Conservation (phyloP, 768 basidiomycete species). For the Inosperma sp. region DNA sequence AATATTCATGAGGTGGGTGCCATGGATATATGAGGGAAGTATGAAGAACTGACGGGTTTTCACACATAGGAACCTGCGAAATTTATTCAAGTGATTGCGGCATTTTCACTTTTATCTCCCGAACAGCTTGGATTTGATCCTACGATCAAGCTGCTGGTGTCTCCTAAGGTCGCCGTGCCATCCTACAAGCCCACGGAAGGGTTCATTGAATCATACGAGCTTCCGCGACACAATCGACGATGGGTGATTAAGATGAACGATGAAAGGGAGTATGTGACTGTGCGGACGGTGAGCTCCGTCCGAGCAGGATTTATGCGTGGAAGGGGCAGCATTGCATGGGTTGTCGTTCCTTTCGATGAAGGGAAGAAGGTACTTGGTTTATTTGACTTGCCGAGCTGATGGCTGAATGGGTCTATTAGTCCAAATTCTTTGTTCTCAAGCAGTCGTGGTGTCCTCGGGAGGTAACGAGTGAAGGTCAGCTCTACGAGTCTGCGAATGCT, state of each 20-base stretch:
- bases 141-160: not conserved
- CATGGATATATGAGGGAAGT: not conserved
- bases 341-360: not conserved
- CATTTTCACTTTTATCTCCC: not conserved
- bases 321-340: not conserved
- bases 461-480: not conserved
- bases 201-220: not conserved
- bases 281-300: not conserved
- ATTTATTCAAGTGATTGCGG: not conserved
- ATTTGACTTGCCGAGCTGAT: not conserved
- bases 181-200: not conserved
- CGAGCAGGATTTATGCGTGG: not conserved
- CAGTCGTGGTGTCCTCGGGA: slow-evolving; percentile 1
- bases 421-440: not conserved
- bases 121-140: not conserved
- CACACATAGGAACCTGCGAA: not conserved
- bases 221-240: not conserved
- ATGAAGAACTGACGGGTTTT: not conserved
- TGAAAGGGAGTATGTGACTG: not conserved
- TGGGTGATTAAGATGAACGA: slow-evolving; percentile 4
- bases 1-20: not conserved
- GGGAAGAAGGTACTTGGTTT: not conserved
- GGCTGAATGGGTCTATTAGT: not conserved
- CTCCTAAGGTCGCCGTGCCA: not conserved
- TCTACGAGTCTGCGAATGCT: not conserved